phyloP scores from a whole-genome alignment of 2,329 filamentous ascomycete species.

The Fonsecaea nubica region DNA sequence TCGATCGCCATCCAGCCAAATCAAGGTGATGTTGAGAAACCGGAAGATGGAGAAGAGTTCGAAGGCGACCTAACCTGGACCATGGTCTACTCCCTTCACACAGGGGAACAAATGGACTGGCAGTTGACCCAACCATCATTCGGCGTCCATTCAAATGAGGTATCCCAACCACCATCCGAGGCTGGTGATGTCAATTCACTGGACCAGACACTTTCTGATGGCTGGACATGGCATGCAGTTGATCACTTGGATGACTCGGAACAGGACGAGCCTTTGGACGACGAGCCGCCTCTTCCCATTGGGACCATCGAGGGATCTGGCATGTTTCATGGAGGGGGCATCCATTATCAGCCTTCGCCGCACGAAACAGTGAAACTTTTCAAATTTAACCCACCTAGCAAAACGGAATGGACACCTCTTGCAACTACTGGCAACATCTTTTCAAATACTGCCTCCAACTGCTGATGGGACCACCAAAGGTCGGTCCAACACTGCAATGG shows the following conservation, averaged over 20 bases:
- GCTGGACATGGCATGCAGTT: not conserved
- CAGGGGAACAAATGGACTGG: slow-evolving; percentile 27
- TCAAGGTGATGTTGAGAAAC: slow-evolving; percentile 34
- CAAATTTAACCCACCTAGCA: not conserved
- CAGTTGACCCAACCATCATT: slow-evolving; percentile 31
- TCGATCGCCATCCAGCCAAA: slow-evolving; percentile 35
- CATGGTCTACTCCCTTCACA: slow-evolving; percentile 31
- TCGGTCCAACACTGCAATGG: not conserved
- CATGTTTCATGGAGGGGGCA: not conserved
- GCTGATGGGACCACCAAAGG: not conserved
- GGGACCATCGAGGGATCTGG: not conserved
- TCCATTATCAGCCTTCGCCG: not conserved
- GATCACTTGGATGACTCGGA: not conserved
- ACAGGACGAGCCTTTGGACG: slow-evolving; percentile 1
- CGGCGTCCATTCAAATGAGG: slow-evolving; percentile 20
- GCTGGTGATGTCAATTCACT: slow-evolving; percentile 5
- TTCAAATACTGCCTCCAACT: not conserved
- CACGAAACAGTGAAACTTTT: not conserved
- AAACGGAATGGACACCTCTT: not conserved
- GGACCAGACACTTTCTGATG: slow-evolving; percentile 8
- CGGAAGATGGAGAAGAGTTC: slow-evolving; percentile 29
- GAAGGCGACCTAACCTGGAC: slow-evolving; percentile 38
- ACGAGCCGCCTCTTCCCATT: not conserved
- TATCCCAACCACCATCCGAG: slow-evolving; percentile 17
- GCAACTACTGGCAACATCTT: not conserved